Conservation (phyloP, 164 flowering plant genomes). For the Magnolia officinalis region DNA sequence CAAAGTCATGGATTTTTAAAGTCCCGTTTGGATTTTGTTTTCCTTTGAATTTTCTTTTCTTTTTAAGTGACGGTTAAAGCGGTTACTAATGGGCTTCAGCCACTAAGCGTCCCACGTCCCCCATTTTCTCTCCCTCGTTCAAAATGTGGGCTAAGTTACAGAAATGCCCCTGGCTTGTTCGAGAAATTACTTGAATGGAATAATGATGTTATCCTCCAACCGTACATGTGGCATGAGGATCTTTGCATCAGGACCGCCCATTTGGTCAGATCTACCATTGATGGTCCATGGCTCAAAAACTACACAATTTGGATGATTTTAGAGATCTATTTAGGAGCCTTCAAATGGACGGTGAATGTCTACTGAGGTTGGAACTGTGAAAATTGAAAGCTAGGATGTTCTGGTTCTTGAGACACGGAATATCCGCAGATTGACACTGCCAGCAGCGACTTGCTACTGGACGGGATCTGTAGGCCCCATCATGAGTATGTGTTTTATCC, state of each 20-base stretch:
- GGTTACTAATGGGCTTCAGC: not conserved
- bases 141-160: not conserved
- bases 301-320: too few species aligned
- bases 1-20: not conserved
- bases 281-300: too few species aligned
- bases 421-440: too few species aligned
- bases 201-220: not conserved
- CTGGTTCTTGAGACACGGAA: too few species aligned
- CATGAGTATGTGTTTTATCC: too few species aligned
- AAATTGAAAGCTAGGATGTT: too few species aligned
- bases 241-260: not conserved
- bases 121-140: not conserved
- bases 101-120: not conserved
- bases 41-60: not conserved
- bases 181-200: too few species aligned
- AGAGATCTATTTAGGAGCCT: too few species aligned
- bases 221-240: not conserved
- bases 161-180: not conserved
- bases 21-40: not conserved
- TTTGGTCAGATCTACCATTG: not conserved
- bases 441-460: too few species aligned
- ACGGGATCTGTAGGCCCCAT: too few species aligned
- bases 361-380: too few species aligned
- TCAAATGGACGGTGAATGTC: too few species aligned
- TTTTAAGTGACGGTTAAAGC: constrained; percentile 3